phyloP scores from a whole-genome alignment of 2,329 filamentous ascomycete genomes.

The Fusarium buharicum region DNA sequence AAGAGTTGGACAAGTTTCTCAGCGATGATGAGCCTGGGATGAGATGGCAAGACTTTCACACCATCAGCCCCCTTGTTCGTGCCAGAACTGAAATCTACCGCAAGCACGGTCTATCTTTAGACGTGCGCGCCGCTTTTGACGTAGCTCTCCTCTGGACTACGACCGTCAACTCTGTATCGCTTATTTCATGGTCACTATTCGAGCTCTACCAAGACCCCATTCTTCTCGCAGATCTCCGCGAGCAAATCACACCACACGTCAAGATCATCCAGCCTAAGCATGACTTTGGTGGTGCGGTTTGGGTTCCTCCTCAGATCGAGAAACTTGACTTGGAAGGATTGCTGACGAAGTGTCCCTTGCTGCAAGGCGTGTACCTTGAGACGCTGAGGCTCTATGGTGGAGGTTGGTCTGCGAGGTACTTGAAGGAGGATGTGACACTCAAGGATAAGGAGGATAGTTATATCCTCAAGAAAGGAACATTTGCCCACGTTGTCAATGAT shows the following conservation, averaged over 20 bases:
- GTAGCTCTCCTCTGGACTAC: constrained; percentile 53
- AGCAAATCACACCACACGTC: constrained; percentile 52
- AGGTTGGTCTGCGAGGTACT: constrained; percentile 46
- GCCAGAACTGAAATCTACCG: constrained; percentile 47
- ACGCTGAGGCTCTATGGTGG: constrained; percentile 54
- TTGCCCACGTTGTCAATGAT: constrained; percentile 49
- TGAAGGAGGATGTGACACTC: constrained; percentile 50
- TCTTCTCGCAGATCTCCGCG: constrained; percentile 52
- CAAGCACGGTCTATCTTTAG: constrained; percentile 45
- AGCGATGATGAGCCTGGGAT: constrained; percentile 47
- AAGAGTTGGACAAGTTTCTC: constrained; percentile 50
- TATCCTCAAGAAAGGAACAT: constrained; percentile 50
- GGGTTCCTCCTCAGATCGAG: constrained; percentile 50
- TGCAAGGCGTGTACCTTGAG: constrained; percentile 55
- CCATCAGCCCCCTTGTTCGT: constrained; percentile 50
- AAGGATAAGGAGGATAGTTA: constrained; percentile 44
- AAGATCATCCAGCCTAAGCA: constrained; percentile 49
- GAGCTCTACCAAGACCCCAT: constrained; percentile 54
- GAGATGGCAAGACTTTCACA: constrained; percentile 53
- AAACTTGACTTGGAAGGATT: constrained; percentile 52
- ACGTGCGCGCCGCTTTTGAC: constrained; percentile 50
- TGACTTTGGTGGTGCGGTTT: constrained; percentile 52
- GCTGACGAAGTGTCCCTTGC: constrained; percentile 50
- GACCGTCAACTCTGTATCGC: constrained; percentile 52
- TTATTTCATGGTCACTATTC: constrained; percentile 56